Conservation (phyloP, 2,329 filamentous ascomycete species). For the Lachnellula occidentalis region DNA sequence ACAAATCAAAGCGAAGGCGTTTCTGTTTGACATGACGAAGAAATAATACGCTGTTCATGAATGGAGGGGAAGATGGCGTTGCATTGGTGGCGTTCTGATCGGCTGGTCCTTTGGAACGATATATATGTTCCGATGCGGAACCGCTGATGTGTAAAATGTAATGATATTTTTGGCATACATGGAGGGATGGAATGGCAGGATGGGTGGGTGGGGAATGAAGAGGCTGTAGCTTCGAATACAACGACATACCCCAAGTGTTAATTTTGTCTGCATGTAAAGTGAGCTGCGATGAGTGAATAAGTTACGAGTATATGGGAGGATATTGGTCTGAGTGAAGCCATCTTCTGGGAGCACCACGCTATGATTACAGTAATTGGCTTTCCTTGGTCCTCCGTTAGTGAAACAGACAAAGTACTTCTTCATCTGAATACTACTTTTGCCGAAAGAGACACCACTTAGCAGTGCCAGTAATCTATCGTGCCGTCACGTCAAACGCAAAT, state of each 20-base stretch:
- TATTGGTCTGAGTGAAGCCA: too few relatives aligned
- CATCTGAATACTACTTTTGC: too few relatives aligned
- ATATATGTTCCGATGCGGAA: neutral
- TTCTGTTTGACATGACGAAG: neutral
- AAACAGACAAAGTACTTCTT: too few relatives aligned
- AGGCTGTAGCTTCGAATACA: neutral
- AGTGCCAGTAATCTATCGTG: too few relatives aligned
- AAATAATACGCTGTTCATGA: slow-evolving; percentile 9
- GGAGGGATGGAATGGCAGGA: neutral
- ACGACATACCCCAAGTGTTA: neutral
- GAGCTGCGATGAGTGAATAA: neutral
- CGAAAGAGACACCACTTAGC: too few relatives aligned
- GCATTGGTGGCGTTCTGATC: slow-evolving; percentile 11
- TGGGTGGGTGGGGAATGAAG: neutral
- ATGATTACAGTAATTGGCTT: too few relatives aligned
- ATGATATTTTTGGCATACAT: slow-evolving; percentile 1
- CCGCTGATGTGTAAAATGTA: slow-evolving; percentile 8
- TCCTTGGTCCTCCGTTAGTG: too few relatives aligned
- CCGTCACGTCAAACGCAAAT: too few relatives aligned
- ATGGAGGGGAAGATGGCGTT: slow-evolving; percentile 1
- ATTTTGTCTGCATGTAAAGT: neutral
- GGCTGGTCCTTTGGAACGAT: neutral
- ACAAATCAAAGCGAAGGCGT: neutral
- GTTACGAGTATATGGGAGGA: neutral
- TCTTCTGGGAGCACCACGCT: too few relatives aligned